Base-by-base conservation (phyloP, 108 stramenopile species). In the Skeletonema marinoi region DNA sequence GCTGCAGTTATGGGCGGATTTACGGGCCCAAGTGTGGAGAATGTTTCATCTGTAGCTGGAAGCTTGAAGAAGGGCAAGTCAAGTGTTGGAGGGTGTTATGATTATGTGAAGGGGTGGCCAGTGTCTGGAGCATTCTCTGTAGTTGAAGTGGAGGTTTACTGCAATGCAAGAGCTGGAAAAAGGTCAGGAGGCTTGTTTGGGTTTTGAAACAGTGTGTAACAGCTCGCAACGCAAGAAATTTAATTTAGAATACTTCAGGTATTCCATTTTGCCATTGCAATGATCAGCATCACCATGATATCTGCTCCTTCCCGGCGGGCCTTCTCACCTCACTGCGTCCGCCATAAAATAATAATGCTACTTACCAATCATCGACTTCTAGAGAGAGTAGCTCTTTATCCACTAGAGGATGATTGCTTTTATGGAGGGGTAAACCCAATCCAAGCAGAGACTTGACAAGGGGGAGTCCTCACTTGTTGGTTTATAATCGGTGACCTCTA, bases 1-100 rank as follows among this genome's bases (percentile, higher is more conserved):
- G 88, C 93, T 16, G 88, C 91, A 4, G 82, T 94, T 7, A 83
- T 94, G 89, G 93, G 93, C 41, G 91, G 91, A 30, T 94, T 94
- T 73, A 86, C 93, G 0, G 93, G 93, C 1, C 93, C 93, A 5
- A 86, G 88, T 73, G 88, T 91, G 84, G 91, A 91, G 65, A 82
- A 90, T 70, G 70, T 60, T 10, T 54, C 64, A 5, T 72, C 83
- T 48, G 86, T 85, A 60, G 88, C 90, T 21, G 90, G 90, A 1
- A 81, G 80, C 75, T 59, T 92, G 39, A 73, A 78, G 51, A 72
- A 78, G 68, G 87, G 85, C 29, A 84, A 73, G 30, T 88, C 85
- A 6, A 69, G 80, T 35, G 60, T 88, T n/a, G 88, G 89, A 21
- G 79, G 85, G 30, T 82, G 89, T 14, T 94, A 90, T 65, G 78